phyloP scores from a whole-genome alignment of 1,284 basidiomycete species.

The Sutorius eximius region DNA sequence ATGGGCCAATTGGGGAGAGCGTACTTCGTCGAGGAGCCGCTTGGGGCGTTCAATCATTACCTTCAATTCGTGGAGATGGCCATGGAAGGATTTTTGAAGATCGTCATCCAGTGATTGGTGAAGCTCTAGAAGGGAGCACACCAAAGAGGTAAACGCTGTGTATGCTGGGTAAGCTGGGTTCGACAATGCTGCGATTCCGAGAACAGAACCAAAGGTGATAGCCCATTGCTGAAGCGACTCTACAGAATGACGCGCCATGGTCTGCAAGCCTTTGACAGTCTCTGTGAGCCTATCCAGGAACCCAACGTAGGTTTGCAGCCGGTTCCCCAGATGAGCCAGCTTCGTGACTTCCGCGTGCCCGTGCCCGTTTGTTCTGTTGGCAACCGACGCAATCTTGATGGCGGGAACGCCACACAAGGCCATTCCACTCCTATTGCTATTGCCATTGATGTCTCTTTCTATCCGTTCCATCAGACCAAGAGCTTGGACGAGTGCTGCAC shows the following conservation, averaged over 20 bases:
- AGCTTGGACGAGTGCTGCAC: constrained; percentile 49
- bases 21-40: constrained; percentile 62
- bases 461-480: constrained; percentile 68
- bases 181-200: constrained; percentile 55
- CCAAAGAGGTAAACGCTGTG: constrained; percentile 58
- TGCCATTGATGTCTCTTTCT: constrained; percentile 81
- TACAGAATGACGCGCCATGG: constrained; percentile 26
- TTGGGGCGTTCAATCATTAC: constrained; percentile 54
- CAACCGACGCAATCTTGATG: not conserved
- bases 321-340: constrained; percentile 50
- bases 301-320: constrained; percentile 49
- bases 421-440: constrained; percentile 66
- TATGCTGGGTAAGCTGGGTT: constrained; percentile 44
- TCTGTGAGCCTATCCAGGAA: constrained; percentile 59
- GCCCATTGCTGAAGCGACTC: constrained; percentile 55
- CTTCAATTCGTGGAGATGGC: constrained; percentile 52
- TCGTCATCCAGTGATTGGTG: constrained; percentile 48
- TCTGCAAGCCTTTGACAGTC: constrained; percentile 55
- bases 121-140: constrained; percentile 30
- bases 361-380: constrained; percentile 4
- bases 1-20: constrained; percentile 62
- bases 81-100: constrained; percentile 50
- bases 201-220: constrained; percentile 60
- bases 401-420: too few species aligned
- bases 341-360: constrained; percentile 46